Percentiles rank a stretch among this genome's conserved stretches.
phyloP scores from a whole-genome alignment of 768 basidiomycete species.

The Rubroboletus pulcherrimus region DNA sequence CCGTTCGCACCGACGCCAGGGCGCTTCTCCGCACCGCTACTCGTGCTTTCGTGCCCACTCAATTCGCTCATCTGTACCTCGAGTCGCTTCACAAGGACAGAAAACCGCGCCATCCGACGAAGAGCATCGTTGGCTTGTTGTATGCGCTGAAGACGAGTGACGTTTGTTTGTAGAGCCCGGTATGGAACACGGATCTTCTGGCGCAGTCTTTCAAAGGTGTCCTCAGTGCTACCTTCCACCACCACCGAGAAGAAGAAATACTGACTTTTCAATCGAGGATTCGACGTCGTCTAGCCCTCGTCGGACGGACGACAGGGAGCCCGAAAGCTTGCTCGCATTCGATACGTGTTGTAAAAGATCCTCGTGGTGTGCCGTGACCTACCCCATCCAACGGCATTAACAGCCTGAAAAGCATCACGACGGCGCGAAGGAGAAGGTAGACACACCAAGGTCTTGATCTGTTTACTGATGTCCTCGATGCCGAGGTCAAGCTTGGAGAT shows the following conservation, averaged over 20 bases:
- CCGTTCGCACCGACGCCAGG: background rate
- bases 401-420: too few relatives aligned
- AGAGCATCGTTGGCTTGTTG: constrained; percentile 84
- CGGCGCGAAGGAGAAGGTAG: background rate
- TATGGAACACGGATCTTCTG: constrained; percentile 86
- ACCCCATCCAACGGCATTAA: background rate
- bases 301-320: constrained; percentile 63
- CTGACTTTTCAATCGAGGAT: constrained; percentile 71
- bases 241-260: background rate
- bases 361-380: constrained; percentile 85
- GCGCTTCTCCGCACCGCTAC: background rate
- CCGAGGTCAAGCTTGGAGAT: constrained; percentile 84
- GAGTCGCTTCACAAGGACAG: constrained; percentile 75
- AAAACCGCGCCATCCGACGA: constrained; percentile 80
- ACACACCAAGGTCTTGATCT: constrained; percentile 80
- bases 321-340: constrained; percentile 64
- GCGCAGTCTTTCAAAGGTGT: constrained; percentile 55
- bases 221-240: background rate
- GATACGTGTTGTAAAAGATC: constrained; percentile 80
- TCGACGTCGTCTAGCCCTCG: constrained; percentile 73
- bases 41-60: constrained; percentile 1
- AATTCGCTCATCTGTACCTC: constrained; percentile 84
- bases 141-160: constrained; percentile 69
- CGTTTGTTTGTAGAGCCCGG: constrained; percentile 64
- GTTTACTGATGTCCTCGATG: constrained; percentile 89